Evolutionary conservation across 495 filamentous ascomycete genomes (phyloP), one percentile per base, ranked within the genome.

Genomic region (Trichoderma parareesei): DNA sequence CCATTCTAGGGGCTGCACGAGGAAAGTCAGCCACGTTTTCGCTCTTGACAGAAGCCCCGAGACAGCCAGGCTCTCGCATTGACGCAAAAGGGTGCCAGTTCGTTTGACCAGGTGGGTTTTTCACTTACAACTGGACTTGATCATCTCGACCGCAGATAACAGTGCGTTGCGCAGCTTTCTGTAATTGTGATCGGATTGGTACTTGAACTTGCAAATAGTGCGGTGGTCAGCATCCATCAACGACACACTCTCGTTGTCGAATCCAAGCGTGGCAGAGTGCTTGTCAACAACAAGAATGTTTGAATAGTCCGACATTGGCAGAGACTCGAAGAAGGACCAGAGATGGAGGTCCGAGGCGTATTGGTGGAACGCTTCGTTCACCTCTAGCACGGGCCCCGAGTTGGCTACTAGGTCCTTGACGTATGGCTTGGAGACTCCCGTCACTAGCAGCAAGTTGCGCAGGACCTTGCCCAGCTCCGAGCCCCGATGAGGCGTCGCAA

Each of bases 401-500:
- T 71, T 64, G 3, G 68, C 67, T 0, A 27, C 49, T 9, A 75
- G 60, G 46, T 75, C 72, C 0, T 48, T 41, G 0, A 75, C 68
- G 38, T 61, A 75, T 0, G 65, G 68, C 59, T 71, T 74, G 10
- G 64, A 66, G 4, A 66, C 64, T 61, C 65, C 67, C 20, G 65
- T 61, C 2, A 62, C 67, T 7, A 46, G 8, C 40, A 82, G 67
- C 33, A 82, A 72, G 37, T 72, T 76, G 1, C 75, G 74, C 7
- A 84, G 70, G 0, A 75, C 61, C 35, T 73, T 59, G 3, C 81
- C 83, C 41, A 72, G 68, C 60, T 82, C 73, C 0, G 81, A 76
- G 5, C 82, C 83, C 38, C 78, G 67, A 65, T 85, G 82, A 5
- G 83, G 83, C 4, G 82, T 84, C 0, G 72, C 80, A 2, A 85